Conservation (phyloP, 257 asterid genomes). For the Perilla frutescens region DNA sequence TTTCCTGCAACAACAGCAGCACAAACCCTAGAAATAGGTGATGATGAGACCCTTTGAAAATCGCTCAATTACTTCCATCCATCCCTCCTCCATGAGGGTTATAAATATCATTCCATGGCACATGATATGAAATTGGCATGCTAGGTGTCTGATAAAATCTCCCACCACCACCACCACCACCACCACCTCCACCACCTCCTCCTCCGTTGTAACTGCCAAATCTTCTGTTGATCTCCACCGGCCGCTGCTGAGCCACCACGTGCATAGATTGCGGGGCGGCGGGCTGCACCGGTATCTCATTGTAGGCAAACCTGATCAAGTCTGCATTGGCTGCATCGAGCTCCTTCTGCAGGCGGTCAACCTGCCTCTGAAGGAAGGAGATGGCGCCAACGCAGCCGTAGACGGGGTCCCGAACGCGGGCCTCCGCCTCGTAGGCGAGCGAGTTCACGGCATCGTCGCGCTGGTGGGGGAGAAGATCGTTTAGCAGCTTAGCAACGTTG, state of each 20-base stretch:
- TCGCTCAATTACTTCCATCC: conserved; percentile 40
- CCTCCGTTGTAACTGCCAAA: conserved; percentile 1
- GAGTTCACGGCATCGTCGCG: conserved; percentile 62
- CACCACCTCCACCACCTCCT: conserved; percentile 32
- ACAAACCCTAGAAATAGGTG: conserved; percentile 35
- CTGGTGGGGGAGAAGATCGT: conserved; percentile 60
- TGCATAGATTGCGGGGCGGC: neutral
- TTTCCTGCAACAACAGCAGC: neutral
- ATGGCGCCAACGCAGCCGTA: conserved; percentile 63
- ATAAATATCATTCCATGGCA: conserved; percentile 43
- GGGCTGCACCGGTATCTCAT: conserved; percentile 2
- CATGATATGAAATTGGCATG: conserved; percentile 31
- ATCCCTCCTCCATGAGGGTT: conserved; percentile 42
- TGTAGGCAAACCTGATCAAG: conserved; percentile 38
- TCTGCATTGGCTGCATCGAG: conserved; percentile 56
- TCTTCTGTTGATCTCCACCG: conserved; percentile 23
- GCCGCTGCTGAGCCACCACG: conserved; percentile 20
- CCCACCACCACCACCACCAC: conserved; percentile 39
- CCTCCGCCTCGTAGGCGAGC: conserved; percentile 64
- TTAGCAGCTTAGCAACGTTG: conserved; percentile 59
- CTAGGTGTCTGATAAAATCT: conserved; percentile 46
- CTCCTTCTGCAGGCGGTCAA: conserved; percentile 57
- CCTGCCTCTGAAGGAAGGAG: conserved; percentile 55
- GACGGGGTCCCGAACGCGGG: conserved; percentile 60
- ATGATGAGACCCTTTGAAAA: neutral